Conservation (phyloP, 768 basidiomycete genomes). For the Candolleomyces aberdarensis region DNA sequence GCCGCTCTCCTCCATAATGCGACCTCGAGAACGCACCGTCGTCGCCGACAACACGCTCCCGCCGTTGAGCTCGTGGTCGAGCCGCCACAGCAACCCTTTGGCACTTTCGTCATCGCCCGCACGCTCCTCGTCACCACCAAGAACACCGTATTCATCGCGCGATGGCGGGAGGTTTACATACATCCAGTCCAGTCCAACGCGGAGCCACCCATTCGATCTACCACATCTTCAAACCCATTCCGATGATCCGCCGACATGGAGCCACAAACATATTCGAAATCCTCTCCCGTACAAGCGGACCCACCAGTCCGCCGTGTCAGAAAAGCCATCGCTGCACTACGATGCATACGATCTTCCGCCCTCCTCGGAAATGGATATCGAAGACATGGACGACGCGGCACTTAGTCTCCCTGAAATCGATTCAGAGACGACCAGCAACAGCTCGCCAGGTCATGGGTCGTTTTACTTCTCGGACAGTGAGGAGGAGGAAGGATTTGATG, state of each 20-base stretch:
- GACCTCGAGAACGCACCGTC: constrained; percentile 17
- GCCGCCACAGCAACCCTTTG: constrained; percentile 15
- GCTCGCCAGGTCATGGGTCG: constrained; percentile 20
- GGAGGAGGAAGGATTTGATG: constrained; percentile 25
- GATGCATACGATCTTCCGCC: constrained; percentile 24
- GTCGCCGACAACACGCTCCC: constrained; percentile 15
- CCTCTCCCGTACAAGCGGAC: constrained; percentile 14
- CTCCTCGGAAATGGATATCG: constrained; percentile 32
- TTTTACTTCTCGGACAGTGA: constrained; percentile 33
- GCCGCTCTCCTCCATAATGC: constrained; percentile 22
- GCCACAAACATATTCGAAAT: constrained; percentile 12
- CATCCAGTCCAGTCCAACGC: constrained; percentile 34
- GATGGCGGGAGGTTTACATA: constrained; percentile 24
- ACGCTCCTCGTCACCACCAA: constrained; percentile 38
- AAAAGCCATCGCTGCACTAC: constrained; percentile 25
- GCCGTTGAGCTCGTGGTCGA: constrained; percentile 15
- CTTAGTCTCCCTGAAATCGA: constrained; percentile 19
- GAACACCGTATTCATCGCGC: constrained; percentile 30
- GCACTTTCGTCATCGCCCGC: constrained; percentile 31
- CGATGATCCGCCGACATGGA: constrained; percentile 29
- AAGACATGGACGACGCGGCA: constrained; percentile 28
- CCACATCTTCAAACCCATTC: constrained; percentile 16
- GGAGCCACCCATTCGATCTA: constrained; percentile 21
- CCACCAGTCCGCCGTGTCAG: constrained; percentile 14
- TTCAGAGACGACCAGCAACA: constrained; percentile 23